Evolutionary conservation across 208 protist genomes (phyloP).

Genomic region (Acanthamoeba divionensis): DNA sequence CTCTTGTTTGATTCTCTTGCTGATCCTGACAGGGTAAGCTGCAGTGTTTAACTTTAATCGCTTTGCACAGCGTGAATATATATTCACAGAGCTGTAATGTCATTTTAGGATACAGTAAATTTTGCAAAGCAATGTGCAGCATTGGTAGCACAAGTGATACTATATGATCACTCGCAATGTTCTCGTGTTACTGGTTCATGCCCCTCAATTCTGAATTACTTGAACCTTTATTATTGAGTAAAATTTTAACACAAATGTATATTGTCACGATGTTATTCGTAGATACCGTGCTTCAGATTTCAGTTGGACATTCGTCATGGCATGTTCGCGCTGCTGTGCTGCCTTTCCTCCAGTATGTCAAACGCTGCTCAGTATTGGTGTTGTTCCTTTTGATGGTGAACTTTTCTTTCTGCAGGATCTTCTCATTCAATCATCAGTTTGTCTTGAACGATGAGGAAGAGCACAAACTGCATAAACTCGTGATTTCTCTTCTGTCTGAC

Average conservation of each 20-base stretch:
- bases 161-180: not conserved
- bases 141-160: not conserved
- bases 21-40: not conserved
- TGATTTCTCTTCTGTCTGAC: not conserved
- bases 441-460: not conserved
- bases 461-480: not conserved
- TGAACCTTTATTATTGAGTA: no score
- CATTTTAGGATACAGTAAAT: not conserved
- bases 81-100: not conserved
- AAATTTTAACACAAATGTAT: no score
- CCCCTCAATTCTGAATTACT: not conserved
- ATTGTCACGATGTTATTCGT: not conserved
- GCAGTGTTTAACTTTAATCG: not conserved
- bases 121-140: not conserved
- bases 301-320: not conserved
- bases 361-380: not conserved
- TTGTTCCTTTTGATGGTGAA: not conserved
- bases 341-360: conserved; percentile 7
- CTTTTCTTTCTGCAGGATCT: not conserved
- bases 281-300: not conserved
- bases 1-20: not conserved
- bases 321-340: not conserved
- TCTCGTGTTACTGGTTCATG: not conserved
- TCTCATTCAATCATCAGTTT: conserved; percentile 8
- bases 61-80: not conserved